A percentile compares a stretch with the other conserved stretches of the same genome.
phyloP scores from a whole-genome alignment of 331 rosid species.

The Prunus yedoensis region DNA sequence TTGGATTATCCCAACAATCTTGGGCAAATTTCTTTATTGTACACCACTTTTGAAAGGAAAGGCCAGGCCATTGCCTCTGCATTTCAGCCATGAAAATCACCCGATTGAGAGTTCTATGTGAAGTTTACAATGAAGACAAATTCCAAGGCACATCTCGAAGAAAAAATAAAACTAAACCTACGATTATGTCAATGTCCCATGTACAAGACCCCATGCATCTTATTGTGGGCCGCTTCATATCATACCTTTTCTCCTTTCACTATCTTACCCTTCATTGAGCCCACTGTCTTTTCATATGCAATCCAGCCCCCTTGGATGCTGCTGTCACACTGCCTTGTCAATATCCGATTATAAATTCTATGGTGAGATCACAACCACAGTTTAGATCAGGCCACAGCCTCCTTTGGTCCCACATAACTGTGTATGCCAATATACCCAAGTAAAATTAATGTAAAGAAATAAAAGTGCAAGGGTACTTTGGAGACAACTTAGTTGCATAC shows the following conservation, averaged over 20 bases:
- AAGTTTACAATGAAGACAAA: constrained; percentile 19
- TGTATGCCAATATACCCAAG: background rate
- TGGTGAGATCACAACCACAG: background rate
- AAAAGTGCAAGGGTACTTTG: constrained; percentile 12
- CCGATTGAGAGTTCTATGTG: constrained; percentile 19
- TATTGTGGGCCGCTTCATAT: background rate
- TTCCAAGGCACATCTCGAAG: constrained; percentile 17
- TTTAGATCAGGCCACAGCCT: background rate
- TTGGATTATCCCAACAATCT: constrained; percentile 12
- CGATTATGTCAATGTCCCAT: background rate
- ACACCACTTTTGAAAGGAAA: constrained; percentile 2
- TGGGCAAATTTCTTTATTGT: background rate
- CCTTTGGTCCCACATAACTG: background rate
- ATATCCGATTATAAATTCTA: background rate
- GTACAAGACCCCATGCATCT: background rate
- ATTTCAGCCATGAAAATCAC: constrained; percentile 16
- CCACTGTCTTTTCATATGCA: background rate
- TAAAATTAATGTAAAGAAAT: background rate
- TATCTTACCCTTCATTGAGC: background rate
- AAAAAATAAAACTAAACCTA: background rate
- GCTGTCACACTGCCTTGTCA: background rate
- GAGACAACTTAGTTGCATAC: background rate
- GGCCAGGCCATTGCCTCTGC: background rate
- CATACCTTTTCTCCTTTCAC: background rate
- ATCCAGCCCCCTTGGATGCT: background rate